These are phyloP conservation scores for Closterium sp. DNA, from an alignment of 139 green algal species.

Conservation along the genomic window DNA sequence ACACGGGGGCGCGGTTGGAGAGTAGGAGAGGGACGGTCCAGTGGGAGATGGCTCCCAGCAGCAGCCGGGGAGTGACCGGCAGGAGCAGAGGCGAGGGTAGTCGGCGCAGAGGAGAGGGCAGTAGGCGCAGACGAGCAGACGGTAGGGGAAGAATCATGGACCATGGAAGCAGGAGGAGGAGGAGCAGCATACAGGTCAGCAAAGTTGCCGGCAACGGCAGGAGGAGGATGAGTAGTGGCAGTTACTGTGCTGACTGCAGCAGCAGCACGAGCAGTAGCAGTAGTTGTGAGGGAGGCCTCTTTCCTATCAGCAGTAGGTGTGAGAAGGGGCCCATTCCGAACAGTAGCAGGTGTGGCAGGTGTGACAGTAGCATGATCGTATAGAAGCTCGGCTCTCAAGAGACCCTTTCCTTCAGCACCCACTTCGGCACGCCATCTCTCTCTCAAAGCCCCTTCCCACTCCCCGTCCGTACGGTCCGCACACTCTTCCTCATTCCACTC, in stretches of 20 bases:
- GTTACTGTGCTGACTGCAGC: no score
- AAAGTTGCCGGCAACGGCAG: not conserved
- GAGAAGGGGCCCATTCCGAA: no score
- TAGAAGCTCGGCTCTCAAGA: not conserved
- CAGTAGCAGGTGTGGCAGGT: not conserved
- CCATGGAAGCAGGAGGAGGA: not conserved
- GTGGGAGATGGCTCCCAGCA: not conserved
- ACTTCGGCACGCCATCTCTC: not conserved
- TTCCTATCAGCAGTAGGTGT: no score
- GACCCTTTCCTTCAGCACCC: not conserved
- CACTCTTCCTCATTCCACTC: not conserved
- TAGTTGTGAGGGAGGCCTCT: not conserved
- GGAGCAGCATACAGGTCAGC: not conserved
- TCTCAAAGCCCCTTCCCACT: not conserved
- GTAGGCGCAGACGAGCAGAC: no score
- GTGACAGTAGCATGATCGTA: not conserved
- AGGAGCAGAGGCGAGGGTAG: not conserved
- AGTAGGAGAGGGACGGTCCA: no score
- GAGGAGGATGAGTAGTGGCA: no score
- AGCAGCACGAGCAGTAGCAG: not conserved
- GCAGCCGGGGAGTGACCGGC: no score
- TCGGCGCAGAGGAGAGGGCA: no score
- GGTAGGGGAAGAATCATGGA: no score
- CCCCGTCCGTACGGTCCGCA: not conserved
- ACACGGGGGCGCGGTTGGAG: not conserved